phyloP scores from a whole-genome alignment of 805 yeast genomes.

The Starmerella bombi region DNA sequence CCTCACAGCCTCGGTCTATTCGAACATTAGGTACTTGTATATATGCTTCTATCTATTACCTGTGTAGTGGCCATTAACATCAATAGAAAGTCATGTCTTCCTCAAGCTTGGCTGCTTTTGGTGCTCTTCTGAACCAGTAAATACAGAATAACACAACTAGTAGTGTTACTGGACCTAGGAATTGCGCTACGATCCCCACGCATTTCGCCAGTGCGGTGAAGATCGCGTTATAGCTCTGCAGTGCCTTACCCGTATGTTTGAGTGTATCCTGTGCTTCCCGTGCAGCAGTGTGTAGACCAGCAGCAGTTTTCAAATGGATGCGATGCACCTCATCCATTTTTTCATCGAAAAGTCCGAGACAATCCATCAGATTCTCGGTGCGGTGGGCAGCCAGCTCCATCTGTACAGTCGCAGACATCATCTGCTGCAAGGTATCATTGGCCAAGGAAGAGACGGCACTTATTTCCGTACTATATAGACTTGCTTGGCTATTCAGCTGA shows the following conservation, averaged over 20 bases:
- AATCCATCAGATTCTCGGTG: neutral
- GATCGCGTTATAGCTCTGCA: neutral
- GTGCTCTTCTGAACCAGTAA: too few relatives aligned
- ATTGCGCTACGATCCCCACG: too few relatives aligned
- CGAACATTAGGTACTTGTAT: too few relatives aligned
- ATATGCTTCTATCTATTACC: too few relatives aligned
- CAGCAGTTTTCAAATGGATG: conserved; percentile 1
- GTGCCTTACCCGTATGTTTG: neutral
- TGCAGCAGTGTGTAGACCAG: conserved; percentile 1
- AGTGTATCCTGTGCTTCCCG: neutral
- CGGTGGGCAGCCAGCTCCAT: neutral
- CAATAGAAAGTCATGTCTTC: too few relatives aligned
- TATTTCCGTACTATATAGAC: neutral
- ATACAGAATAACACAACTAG: too few relatives aligned
- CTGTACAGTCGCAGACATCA: neutral
- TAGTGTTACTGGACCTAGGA: too few relatives aligned
- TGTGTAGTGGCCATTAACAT: too few relatives aligned
- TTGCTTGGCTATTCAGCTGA: neutral
- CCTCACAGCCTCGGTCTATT: too few relatives aligned
- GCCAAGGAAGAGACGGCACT: neutral
- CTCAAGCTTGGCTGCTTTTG: too few relatives aligned
- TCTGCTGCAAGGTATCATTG: neutral
- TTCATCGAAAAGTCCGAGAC: neutral
- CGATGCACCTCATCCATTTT: neutral
- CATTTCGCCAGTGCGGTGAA: neutral